Percentiles rank a stretch among this genome's conserved stretches.
phyloP scores from a whole-genome alignment of 768 basidiomycete genomes.

The Suillus placidus region DNA sequence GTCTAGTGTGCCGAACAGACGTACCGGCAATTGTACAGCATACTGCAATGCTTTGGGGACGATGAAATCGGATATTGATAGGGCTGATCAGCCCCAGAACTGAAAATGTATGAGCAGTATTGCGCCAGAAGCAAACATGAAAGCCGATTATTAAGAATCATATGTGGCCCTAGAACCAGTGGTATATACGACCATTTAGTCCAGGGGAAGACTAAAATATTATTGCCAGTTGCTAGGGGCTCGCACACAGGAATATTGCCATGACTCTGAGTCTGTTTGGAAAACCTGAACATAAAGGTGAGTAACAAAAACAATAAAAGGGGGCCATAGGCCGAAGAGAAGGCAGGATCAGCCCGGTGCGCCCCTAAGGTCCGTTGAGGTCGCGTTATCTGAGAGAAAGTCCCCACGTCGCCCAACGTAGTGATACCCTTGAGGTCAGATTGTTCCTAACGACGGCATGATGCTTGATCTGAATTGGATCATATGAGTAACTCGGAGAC shows the following conservation, averaged over 20 bases:
- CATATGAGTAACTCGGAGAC: background rate
- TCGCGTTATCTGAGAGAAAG: background rate
- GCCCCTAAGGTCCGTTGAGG: background rate
- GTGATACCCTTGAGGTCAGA: background rate
- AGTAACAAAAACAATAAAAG: background rate
- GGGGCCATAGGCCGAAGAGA: background rate
- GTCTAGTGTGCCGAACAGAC: background rate
- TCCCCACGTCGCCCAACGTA: background rate
- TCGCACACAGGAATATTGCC: background rate
- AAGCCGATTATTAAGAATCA: background rate
- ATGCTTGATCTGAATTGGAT: background rate
- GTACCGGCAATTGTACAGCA: background rate
- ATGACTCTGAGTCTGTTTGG: background rate
- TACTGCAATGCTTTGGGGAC: background rate
- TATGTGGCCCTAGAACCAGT: background rate
- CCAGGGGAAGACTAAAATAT: background rate
- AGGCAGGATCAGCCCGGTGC: background rate
- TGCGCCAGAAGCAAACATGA: background rate
- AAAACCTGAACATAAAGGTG: background rate
- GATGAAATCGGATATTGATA: background rate
- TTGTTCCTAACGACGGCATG: background rate
- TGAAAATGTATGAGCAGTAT: background rate
- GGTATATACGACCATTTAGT: background rate
- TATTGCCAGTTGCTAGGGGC: background rate
- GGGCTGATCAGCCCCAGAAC: constrained; percentile 2